Conservation (phyloP, 2,329 filamentous ascomycete species). For the Blastomyces emzantsi region DNA sequence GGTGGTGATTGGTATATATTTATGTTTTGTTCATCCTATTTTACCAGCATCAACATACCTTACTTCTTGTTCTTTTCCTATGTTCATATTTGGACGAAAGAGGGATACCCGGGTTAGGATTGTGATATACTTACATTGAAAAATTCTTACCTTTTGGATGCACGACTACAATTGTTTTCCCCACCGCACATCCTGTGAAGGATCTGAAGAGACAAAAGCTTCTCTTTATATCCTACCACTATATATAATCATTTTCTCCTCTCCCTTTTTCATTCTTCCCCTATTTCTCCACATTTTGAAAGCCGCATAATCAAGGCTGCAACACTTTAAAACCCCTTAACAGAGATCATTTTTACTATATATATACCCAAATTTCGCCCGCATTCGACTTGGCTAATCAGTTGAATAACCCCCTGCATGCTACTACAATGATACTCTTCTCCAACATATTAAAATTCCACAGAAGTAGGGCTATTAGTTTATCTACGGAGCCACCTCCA, state of each 20-base stretch:
- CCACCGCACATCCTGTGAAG: not conserved
- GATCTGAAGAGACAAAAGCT: not conserved
- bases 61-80: not conserved
- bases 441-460: not conserved
- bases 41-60: not conserved
- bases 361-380: not conserved
- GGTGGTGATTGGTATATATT: not conserved
- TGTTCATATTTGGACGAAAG: not conserved
- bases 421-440: not conserved
- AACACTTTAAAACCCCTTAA: not conserved
- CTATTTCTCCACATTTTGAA: not conserved
- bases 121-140: not conserved
- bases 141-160: not conserved
- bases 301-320: not conserved
- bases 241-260: not conserved
- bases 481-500: not conserved
- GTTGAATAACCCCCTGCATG: not conserved
- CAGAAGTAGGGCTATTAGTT: not conserved
- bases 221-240: not conserved
- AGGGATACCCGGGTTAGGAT: not conserved
- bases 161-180: not conserved
- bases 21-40: not conserved
- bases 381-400: not conserved
- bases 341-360: not conserved
- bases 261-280: not conserved